These are phyloP conservation scores for Houttuynia cordata DNA, from an alignment of 164 flowering plant species.

Conservation along the genomic window DNA sequence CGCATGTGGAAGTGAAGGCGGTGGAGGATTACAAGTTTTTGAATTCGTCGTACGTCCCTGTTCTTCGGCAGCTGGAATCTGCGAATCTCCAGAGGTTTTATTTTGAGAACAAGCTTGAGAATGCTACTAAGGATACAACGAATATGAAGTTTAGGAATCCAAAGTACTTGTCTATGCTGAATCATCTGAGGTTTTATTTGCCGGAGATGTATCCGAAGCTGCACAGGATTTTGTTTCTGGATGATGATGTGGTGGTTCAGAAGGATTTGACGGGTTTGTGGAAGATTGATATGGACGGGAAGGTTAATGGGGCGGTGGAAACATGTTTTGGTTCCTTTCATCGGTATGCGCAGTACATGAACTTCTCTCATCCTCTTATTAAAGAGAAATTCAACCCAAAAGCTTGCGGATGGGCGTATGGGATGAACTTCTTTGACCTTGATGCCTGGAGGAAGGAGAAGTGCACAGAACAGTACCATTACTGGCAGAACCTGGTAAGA, in stretches of 20 bases:
- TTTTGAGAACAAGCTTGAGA: slow-evolving; percentile 21
- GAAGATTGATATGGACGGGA: slow-evolving; percentile 20
- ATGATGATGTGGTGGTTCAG: slow-evolving; percentile 21
- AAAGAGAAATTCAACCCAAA: slow-evolving; percentile 15
- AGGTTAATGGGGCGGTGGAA: slow-evolving; percentile 21
- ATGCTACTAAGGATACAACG: slow-evolving; percentile 21
- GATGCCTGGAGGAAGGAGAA: slow-evolving; percentile 19
- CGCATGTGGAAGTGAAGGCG: slow-evolving; percentile 22
- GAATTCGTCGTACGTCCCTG: slow-evolving; percentile 20
- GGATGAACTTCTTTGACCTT: slow-evolving; percentile 18
- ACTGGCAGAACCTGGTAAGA: slow-evolving; percentile 16
- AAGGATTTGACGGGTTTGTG: slow-evolving; percentile 19
- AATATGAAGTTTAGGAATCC: slow-evolving; percentile 24
- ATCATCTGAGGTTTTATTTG: slow-evolving; percentile 15
- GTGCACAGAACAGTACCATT: slow-evolving; percentile 13
- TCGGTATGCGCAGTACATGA: slow-evolving; percentile 13
- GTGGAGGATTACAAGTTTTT: slow-evolving; percentile 22
- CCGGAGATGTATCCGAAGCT: slow-evolving; percentile 16
- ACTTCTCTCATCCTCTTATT: slow-evolving; percentile 16
- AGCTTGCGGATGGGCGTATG: slow-evolving; percentile 19
- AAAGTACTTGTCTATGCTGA: slow-evolving; percentile 15
- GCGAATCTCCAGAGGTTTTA: slow-evolving; percentile 21
- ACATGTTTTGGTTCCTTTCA: slow-evolving; percentile 15
- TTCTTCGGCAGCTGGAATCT: slow-evolving; percentile 18
- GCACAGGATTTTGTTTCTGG: slow-evolving; percentile 14